Evolutionary conservation across 257 asterid genomes (phyloP), one percentile per base, ranked within the genome.

Genomic region (Przewalskia tangutica): DNA sequence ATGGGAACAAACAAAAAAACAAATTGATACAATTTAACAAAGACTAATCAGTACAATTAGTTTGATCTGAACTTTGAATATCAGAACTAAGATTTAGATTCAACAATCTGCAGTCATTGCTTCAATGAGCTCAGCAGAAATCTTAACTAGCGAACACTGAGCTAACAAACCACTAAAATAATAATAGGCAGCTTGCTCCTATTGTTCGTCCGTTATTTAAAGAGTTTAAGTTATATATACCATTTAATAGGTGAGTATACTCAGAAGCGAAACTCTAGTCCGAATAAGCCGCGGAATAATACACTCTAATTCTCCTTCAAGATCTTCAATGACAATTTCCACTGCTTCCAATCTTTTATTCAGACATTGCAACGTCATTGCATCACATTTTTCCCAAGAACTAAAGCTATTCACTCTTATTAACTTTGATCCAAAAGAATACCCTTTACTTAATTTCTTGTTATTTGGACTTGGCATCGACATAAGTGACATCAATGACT

Each of bases 241-340:
- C 3, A 7, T 38, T 73, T 85, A 88, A 75, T 20, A 70, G 40
- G 92, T 93, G 77, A 92, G 91, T 64, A 93, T 85, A 73, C 92
- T 95, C 0, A 95, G 87, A 68, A 92, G 93, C 0, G 93, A 92
- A 7, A 95, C 97, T 54, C 97, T 88, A 0, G 98, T 93, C 70
- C 89, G 60, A 81, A 94, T 89, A 82, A 93, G 84, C 81, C 96
- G 86, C 17, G 94, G 86, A 46, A 90, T 91, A 84, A 93, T 92
- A 13, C 90, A 85, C 77, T 95, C 95, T 56, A 95, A 17, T 85
- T 92, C 93, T n/a, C 71, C 86, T 56, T 90, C 97, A 89, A 93
- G 89, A 1, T 91, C 94, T 7, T 89, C 92, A 63, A 92, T 86
- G 85, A 84, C 91, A 32, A 81, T 55, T 77, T 92, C 96, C 80